Evolutionary conservation across 192 early-diverging fungal species (phyloP).

Genomic region (Backusella macrospora): DNA sequence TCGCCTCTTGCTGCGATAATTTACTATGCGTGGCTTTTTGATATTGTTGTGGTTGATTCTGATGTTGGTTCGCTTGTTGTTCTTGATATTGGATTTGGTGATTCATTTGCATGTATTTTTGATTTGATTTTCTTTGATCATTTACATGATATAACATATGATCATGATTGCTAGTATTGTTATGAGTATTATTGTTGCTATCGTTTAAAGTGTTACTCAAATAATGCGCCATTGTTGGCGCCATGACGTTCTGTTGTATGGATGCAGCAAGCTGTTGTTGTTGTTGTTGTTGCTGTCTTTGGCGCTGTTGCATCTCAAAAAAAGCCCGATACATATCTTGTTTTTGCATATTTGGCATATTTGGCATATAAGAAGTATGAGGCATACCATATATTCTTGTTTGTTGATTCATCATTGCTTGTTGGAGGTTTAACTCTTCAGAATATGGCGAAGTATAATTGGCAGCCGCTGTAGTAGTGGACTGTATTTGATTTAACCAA

Average conservation of each 20-base stretch:
- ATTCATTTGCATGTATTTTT: not conserved
- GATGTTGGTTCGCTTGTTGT: not conserved
- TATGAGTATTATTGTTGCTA: not conserved
- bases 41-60: not conserved
- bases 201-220: not conserved
- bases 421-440: not conserved
- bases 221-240: not conserved
- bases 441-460: not conserved
- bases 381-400: not conserved
- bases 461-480: not conserved
- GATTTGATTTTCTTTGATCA: not conserved
- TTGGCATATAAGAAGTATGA: not conserved
- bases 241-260: not conserved
- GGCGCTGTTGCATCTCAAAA: not conserved
- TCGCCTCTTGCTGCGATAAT: not conserved
- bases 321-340: slow-evolving; percentile 1
- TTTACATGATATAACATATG: not conserved
- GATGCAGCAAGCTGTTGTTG: not conserved
- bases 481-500: not conserved
- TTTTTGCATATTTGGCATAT: not conserved
- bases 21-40: not conserved
- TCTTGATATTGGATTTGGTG: not conserved
- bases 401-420: not conserved
- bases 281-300: not conserved
- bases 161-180: not conserved